Percentiles rank a stretch among this genome's conserved stretches.
These are phyloP conservation scores for Exserohilum turcica DNA, from an alignment of 2,329 filamentous ascomycete genomes.

Conservation along the genomic window DNA sequence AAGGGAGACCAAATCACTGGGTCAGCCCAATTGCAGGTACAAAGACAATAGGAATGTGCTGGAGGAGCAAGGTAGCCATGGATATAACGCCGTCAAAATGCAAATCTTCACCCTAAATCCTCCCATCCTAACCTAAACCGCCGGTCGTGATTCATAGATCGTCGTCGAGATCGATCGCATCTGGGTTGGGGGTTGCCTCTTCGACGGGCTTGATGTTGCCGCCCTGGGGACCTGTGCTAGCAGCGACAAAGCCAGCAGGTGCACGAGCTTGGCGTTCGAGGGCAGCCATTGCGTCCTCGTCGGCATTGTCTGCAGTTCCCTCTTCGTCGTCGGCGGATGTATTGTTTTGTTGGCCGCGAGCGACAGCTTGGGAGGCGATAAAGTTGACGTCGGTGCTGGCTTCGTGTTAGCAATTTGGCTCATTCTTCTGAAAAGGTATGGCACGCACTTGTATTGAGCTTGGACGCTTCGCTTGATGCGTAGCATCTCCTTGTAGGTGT, in stretches of 20 bases:
- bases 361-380: constrained; percentile 93
- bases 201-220: constrained; percentile 58
- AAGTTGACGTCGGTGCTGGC: constrained; percentile 90
- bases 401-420: constrained; percentile 41
- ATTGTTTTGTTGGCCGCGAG: constrained; percentile 70
- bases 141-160: constrained; percentile 39
- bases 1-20: constrained; percentile 9
- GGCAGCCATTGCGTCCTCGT: constrained; percentile 83
- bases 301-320: constrained; percentile 49
- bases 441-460: constrained; percentile 84
- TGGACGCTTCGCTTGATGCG: constrained; percentile 96
- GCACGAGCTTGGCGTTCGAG: constrained; percentile 87
- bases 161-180: constrained; percentile 75
- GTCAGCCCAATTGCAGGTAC: constrained; percentile 10
- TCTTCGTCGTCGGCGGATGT: constrained; percentile 52
- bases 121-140: constrained; percentile 10
- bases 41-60: constrained; percentile 11
- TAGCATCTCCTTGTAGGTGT: constrained; percentile 99
- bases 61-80: constrained; percentile 11
- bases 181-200: constrained; percentile 69
- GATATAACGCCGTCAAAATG: constrained; percentile 16
- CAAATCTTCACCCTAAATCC: constrained; percentile 13
- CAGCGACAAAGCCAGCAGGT: constrained; percentile 87
- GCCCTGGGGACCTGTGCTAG: constrained; percentile 73
- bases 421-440: not conserved